These are phyloP conservation scores for Pseudocohnilembus persalinus DNA, from an alignment of 169 alveolate genomes.

Conservation along the genomic window DNA sequence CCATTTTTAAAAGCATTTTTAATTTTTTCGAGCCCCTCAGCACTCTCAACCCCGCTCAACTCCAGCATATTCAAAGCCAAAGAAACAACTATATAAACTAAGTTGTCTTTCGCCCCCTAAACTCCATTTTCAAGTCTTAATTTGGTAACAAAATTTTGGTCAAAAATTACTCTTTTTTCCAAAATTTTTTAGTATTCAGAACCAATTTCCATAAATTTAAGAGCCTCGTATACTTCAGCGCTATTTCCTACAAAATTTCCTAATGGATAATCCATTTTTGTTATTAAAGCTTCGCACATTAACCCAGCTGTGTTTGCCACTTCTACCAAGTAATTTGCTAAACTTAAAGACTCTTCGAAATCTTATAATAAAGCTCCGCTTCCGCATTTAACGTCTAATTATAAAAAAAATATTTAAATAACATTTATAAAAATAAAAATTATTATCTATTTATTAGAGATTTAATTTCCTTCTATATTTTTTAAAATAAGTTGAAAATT, in stretches of 20 bases:
- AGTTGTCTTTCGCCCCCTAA: constrained; percentile 31
- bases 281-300: constrained; percentile 45
- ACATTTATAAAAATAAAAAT: too few relatives aligned
- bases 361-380: constrained; percentile 47
- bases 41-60: constrained; percentile 21
- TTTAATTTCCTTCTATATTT: too few relatives aligned
- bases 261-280: constrained; percentile 52
- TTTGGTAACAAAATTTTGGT: constrained; percentile 2
- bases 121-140: constrained; percentile 41
- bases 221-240: constrained; percentile 49
- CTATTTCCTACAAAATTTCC: constrained; percentile 51
- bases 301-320: constrained; percentile 34
- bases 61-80: constrained; percentile 27
- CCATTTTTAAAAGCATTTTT: constrained; percentile 46
- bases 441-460: too few relatives aligned
- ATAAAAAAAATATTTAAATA: too few relatives aligned
- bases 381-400: constrained; percentile 53
- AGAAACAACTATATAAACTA: constrained; percentile 32
- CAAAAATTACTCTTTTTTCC: constrained; percentile 2
- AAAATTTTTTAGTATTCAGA: constrained; percentile 8
- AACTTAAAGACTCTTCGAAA: constrained; percentile 40
- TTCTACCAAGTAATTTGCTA: constrained; percentile 42
- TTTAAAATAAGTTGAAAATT: too few relatives aligned
- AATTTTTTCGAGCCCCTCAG: constrained; percentile 25
- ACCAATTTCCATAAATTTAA: constrained; percentile 21